These are phyloP conservation scores for Cephaloascus fragrans DNA, from an alignment of 805 yeast genomes.

Conservation along the genomic window DNA sequence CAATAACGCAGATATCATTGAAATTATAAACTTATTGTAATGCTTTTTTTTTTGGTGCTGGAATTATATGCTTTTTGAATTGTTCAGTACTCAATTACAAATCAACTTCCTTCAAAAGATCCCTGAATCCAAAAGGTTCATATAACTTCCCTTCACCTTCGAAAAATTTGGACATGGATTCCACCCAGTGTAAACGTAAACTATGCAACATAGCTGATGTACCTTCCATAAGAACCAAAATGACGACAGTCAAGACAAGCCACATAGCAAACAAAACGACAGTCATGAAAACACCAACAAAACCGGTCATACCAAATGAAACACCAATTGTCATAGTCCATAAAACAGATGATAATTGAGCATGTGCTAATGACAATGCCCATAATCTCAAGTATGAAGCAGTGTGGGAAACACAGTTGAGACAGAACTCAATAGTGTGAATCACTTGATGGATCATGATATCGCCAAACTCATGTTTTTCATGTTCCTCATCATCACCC, in stretches of 20 bases:
- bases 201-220: conserved; percentile 80
- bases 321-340: conserved; percentile 70
- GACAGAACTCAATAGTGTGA: conserved; percentile 72
- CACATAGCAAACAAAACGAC: conserved; percentile 63
- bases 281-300: conserved; percentile 45
- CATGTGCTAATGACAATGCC: conserved; percentile 75
- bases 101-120: conserved; percentile 9
- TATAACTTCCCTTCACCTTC: conserved; percentile 69
- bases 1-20: too few relatives aligned
- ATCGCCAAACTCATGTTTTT: conserved; percentile 47
- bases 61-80: too few relatives aligned
- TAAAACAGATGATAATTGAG: conserved; percentile 64
- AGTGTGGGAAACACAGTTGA: conserved; percentile 72
- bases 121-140: conserved; percentile 48
- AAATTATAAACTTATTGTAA: too few relatives aligned
- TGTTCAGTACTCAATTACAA: too few relatives aligned
- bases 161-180: conserved; percentile 71
- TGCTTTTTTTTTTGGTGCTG: too few relatives aligned
- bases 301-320: conserved; percentile 48
- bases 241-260: conserved; percentile 61
- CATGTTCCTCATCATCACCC: conserved; percentile 26
- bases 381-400: conserved; percentile 71
- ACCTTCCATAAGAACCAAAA: conserved; percentile 72
- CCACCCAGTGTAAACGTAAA: conserved; percentile 74
- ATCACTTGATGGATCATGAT: conserved; percentile 72